Evolutionary conservation across 2,329 filamentous ascomycete species (phyloP), one percentile per base, ranked within the genome.

Genomic region (Zalaria sp.): DNA sequence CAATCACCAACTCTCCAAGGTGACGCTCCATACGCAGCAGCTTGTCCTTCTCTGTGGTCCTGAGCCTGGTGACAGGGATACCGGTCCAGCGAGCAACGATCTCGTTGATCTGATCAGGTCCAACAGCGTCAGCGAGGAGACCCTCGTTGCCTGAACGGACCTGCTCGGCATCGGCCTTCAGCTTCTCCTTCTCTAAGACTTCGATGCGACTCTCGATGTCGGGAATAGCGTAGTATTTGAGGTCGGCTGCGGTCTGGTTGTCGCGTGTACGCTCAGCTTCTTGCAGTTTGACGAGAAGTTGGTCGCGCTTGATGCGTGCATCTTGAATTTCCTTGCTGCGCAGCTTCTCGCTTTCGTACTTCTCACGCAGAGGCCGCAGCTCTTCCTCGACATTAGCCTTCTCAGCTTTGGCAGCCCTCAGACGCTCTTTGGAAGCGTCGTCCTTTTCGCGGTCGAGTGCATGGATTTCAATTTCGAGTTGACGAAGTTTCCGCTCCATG

Each of bases 81-180:
- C 91, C 91, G n/a, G 91, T 98, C 85, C 88, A 95, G 46, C 87
- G 81, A 42, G 83, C 83, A 41, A 98, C 91, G 47, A 98, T 98
- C 58, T 96, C 89, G 60, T 98, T 96, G 72, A 98, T 98, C 62
- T 98, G 88, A 49, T 98, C 91, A 7, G 88, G 87, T 4, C 91
- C 91, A 50, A 98, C 91, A 37, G 91, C 76, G 58, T 98, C 91
- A 3, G 88, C 93, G 42, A 96, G 75, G 60, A 96, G 80, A 25
- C 84, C 58, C 43, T 75, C 76, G 3, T 69, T 63, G 31, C 83
- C 83, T 27, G 67, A 62, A 27, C 66, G 64, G 35, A 64, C 62
- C 6, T 79, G 81, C 58, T 96, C 91, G 3, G 83, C 82, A 58
- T 93, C 85, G 3, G 83, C 81, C 38, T 74, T 75, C 10, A 76